A percentile compares a stretch with the other conserved stretches of the same genome.
Evolutionary conservation across 306 rosid species (phyloP).

Genomic region (Crotalaria pallida): DNA sequence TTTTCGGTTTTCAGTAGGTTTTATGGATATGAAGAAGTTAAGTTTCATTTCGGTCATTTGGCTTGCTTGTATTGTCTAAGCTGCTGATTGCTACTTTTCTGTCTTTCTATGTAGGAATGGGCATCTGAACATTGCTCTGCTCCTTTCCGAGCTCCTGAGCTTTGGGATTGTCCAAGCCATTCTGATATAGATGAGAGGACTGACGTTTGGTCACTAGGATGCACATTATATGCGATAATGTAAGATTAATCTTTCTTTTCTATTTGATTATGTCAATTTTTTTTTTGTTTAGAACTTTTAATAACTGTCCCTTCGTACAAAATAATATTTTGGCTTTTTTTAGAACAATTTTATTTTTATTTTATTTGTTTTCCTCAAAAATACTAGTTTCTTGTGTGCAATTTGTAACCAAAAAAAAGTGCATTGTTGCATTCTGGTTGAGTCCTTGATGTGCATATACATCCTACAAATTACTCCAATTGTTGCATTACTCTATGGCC

Average conservation of each 20-base stretch:
- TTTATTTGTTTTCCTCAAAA: neutral
- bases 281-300: neutral
- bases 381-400: neutral
- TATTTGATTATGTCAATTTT: neutral
- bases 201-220: slow-evolving; percentile 95
- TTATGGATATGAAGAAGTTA: slow-evolving; percentile 12
- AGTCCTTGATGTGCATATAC: slow-evolving; percentile 4
- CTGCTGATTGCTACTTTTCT: slow-evolving; percentile 6
- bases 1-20: neutral
- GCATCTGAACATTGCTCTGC: slow-evolving; percentile 97
- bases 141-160: slow-evolving; percentile 96
- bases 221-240: slow-evolving; percentile 97
- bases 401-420: too few species aligned
- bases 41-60: slow-evolving; percentile 17
- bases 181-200: slow-evolving; percentile 89
- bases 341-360: neutral
- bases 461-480: neutral
- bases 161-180: slow-evolving; percentile 98
- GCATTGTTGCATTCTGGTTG: neutral
- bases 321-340: too few species aligned
- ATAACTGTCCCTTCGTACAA: neutral
- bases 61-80: slow-evolving; percentile 21
- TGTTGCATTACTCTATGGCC: neutral
- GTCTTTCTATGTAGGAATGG: slow-evolving; percentile 74
- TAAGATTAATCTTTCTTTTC: slow-evolving; percentile 36